A percentile compares a stretch with the other conserved stretches of the same genome.
Conservation (phyloP, 2,329 filamentous ascomycete genomes). For the Didymella pinodella region DNA sequence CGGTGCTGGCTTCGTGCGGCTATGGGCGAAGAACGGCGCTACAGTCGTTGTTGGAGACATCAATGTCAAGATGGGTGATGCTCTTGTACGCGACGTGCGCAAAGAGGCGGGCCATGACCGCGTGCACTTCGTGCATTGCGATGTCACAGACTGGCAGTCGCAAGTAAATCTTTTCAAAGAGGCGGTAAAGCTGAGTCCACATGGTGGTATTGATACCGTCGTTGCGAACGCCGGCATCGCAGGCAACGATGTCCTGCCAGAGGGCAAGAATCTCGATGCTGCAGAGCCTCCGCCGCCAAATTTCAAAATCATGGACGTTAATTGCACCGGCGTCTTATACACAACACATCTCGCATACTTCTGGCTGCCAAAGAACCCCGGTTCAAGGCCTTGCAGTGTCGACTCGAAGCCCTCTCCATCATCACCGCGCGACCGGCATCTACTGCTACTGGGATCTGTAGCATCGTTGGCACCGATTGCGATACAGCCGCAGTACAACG, state of each 20-base stretch:
- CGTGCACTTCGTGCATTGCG: constrained; percentile 67
- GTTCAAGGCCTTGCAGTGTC: constrained; percentile 48
- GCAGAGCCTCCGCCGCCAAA: constrained; percentile 60
- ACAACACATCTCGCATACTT: constrained; percentile 70
- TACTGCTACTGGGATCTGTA: constrained; percentile 70
- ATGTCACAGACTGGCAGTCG: constrained; percentile 71
- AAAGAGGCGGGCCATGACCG: constrained; percentile 52
- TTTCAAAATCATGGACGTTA: constrained; percentile 66
- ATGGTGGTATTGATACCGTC: constrained; percentile 67
- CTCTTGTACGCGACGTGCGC: constrained; percentile 63
- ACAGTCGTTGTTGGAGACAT: constrained; percentile 71
- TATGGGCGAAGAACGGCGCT: constrained; percentile 56
- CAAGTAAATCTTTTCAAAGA: constrained; percentile 70
- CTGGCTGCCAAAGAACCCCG: constrained; percentile 63
- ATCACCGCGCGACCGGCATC: constrained; percentile 61
- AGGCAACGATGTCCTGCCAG: constrained; percentile 57
- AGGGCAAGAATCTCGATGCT: constrained; percentile 54
- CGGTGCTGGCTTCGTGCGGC: constrained; percentile 49
- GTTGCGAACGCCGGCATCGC: constrained; percentile 73
- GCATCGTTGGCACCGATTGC: constrained; percentile 60
- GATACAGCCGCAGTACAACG: constrained; percentile 62
- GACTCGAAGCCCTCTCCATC: constrained; percentile 38
- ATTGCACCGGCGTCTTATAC: constrained; percentile 70
- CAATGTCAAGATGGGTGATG: constrained; percentile 62
- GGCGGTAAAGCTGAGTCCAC: constrained; percentile 62